Conservation (phyloP, 805 yeast genomes). For the Candida dajiaensis region DNA sequence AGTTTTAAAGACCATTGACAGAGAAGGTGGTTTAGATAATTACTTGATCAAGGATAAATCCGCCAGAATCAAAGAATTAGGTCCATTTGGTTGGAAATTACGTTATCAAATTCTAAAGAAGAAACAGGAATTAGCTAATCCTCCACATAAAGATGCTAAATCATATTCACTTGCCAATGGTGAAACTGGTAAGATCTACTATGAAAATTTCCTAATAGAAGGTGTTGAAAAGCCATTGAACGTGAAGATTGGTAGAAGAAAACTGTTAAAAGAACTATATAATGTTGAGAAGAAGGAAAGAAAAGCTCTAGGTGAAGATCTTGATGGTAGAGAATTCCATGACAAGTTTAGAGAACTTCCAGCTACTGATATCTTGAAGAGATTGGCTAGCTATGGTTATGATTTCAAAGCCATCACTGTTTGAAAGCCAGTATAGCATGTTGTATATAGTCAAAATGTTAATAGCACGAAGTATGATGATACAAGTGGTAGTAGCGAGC, state of each 20-base stretch:
- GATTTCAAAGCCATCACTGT: constrained; percentile 28
- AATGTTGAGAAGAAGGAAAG: constrained; percentile 41
- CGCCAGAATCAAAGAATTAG: constrained; percentile 87
- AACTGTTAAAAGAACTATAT: constrained; percentile 48
- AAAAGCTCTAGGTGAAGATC: constrained; percentile 36
- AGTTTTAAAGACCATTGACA: constrained; percentile 80
- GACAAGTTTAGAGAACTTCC: constrained; percentile 33
- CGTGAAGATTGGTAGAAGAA: constrained; percentile 60
- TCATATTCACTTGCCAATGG: constrained; percentile 28
- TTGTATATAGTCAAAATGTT: constrained; percentile 9
- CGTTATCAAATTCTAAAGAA: constrained; percentile 63
- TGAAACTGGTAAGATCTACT: constrained; percentile 39
- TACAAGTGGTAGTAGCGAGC: not conserved
- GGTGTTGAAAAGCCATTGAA: constrained; percentile 38
- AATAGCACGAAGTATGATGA: not conserved
- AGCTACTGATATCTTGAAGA: constrained; percentile 42
- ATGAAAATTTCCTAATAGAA: constrained; percentile 31
- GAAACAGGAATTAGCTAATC: constrained; percentile 34
- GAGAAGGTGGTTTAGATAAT: constrained; percentile 92
- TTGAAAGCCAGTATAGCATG: not conserved
- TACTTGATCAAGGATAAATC: constrained; percentile 82
- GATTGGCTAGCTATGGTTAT: constrained; percentile 35
- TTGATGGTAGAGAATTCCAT: constrained; percentile 44
- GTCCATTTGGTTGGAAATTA: constrained; percentile 87
- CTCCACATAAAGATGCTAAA: constrained; percentile 32